A percentile compares a stretch with the other conserved stretches of the same genome.
Conservation (phyloP, 2,329 filamentous ascomycete genomes). For the Aschersonia sp. region DNA sequence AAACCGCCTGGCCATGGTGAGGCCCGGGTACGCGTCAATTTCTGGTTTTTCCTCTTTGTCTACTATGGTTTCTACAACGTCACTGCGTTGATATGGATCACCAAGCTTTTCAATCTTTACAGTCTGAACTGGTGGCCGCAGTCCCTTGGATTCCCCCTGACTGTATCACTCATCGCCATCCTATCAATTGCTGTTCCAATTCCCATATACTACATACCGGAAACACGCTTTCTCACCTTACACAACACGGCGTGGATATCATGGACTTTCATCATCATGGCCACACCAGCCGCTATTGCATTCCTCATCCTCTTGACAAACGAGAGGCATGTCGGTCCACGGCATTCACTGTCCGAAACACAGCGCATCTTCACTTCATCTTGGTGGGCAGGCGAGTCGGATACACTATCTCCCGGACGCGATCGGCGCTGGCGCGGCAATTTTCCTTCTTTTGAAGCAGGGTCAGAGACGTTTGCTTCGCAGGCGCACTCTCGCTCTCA, state of each 20-base stretch:
- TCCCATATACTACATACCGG: conserved; percentile 41
- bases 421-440: conserved; percentile 10
- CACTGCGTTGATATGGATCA: conserved; percentile 55
- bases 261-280: conserved; percentile 58
- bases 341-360: conserved; percentile 48
- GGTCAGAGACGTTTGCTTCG: too few relatives aligned
- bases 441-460: too few relatives aligned
- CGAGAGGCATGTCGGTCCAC: conserved; percentile 46
- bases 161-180: conserved; percentile 44
- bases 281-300: conserved; percentile 51
- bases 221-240: conserved; percentile 35
- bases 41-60: conserved; percentile 58
- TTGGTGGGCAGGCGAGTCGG: conserved; percentile 49
- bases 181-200: conserved; percentile 46
- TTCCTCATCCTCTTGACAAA: conserved; percentile 49
- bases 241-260: conserved; percentile 57
- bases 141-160: conserved; percentile 49
- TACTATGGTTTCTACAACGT: conserved; percentile 59
- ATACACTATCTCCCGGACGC: conserved; percentile 17
- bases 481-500: too few relatives aligned
- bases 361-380: conserved; percentile 53
- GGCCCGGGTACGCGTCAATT: conserved; percentile 50
- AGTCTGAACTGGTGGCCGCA: conserved; percentile 59
- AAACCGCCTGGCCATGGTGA: conserved; percentile 47
- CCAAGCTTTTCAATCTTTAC: conserved; percentile 58